Evolutionary conservation across 176 grass and related monocot genomes (phyloP).

Genomic region (Phyllostachys edulis): DNA sequence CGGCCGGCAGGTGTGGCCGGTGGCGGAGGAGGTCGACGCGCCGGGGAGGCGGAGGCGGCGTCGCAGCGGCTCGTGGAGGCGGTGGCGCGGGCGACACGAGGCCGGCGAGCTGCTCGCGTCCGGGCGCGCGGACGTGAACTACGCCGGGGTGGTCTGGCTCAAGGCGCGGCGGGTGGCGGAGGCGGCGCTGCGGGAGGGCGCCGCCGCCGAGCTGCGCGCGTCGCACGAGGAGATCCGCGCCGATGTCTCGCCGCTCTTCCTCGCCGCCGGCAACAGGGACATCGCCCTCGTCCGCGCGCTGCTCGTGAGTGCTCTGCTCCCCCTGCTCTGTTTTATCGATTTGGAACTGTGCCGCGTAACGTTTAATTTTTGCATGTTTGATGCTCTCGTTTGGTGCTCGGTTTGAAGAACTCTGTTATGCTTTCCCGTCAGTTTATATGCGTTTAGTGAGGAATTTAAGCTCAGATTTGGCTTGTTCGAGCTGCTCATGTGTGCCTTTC

Average conservation of each 20-base stretch:
- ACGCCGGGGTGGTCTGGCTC: slow-evolving; percentile 85
- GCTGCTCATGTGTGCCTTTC: not conserved
- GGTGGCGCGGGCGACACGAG: slow-evolving; percentile 53
- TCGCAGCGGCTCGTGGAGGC: slow-evolving; percentile 91
- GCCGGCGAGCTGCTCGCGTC: slow-evolving; percentile 57
- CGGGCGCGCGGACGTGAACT: slow-evolving; percentile 78
- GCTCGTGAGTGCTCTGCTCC: slow-evolving; percentile 51
- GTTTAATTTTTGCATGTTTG: not conserved
- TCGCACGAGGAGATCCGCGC: slow-evolving; percentile 87
- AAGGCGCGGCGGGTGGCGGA: slow-evolving; percentile 53
- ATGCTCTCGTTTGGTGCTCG: not conserved
- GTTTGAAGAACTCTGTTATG: not conserved
- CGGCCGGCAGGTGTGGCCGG: slow-evolving; percentile 76
- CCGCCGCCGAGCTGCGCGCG: slow-evolving; percentile 53
- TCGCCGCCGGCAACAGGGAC: slow-evolving; percentile 83
- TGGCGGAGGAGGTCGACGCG: slow-evolving; percentile 46
- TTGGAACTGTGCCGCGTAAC: not conserved
- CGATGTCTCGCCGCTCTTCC: slow-evolving; percentile 91
- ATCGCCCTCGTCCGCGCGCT: slow-evolving; percentile 72
- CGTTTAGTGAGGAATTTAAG: not conserved
- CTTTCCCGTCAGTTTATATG: not conserved
- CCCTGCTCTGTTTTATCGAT: not conserved
- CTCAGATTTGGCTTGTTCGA: not conserved
- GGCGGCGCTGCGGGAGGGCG: slow-evolving; percentile 61
- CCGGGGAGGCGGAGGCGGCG: slow-evolving; percentile 42